phyloP scores from a whole-genome alignment of 495 filamentous ascomycete genomes.

The Trichoderma virens region DNA sequence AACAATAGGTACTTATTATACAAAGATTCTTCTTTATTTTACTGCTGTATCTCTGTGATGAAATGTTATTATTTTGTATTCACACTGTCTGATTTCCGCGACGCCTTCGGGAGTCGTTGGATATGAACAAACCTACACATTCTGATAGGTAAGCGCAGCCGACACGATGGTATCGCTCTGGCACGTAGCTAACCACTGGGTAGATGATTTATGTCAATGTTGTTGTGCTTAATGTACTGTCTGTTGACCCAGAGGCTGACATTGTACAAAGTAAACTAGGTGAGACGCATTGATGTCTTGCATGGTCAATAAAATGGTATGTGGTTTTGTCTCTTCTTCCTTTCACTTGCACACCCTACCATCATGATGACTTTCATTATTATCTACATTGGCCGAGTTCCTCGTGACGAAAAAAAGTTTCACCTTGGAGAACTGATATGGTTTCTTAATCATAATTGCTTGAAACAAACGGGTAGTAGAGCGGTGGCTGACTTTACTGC shows the following conservation, averaged over 20 bases:
- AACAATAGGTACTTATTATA: constrained; percentile 35
- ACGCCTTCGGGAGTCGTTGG: constrained; percentile 43
- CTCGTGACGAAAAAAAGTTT: constrained; percentile 66
- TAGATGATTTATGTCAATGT: neutral
- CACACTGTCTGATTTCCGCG: constrained; percentile 91
- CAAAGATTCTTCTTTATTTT: constrained; percentile 14
- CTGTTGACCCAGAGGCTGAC: neutral
- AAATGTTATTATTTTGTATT: constrained; percentile 49
- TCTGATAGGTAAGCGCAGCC: constrained; percentile 71
- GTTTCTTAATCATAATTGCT: neutral
- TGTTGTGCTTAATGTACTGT: neutral
- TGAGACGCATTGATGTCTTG: neutral
- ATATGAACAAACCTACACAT: constrained; percentile 78
- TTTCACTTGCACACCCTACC: constrained; percentile 21
- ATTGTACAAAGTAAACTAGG: neutral
- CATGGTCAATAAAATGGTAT: constrained; percentile 11
- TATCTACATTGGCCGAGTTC: constrained; percentile 57
- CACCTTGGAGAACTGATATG: constrained; percentile 94
- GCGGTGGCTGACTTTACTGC: neutral
- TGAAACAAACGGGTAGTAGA: neutral
- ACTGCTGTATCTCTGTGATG: constrained; percentile 33
- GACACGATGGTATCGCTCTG: constrained; percentile 32
- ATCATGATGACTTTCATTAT: constrained; percentile 78
- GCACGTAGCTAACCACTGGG: constrained; percentile 18
- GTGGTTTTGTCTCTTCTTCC: constrained; percentile 13